Percentiles rank a stretch among this genome's conserved stretches.
Evolutionary conservation across 1,139 yeast species (phyloP).

Genomic region (Geotrichum australiense): DNA sequence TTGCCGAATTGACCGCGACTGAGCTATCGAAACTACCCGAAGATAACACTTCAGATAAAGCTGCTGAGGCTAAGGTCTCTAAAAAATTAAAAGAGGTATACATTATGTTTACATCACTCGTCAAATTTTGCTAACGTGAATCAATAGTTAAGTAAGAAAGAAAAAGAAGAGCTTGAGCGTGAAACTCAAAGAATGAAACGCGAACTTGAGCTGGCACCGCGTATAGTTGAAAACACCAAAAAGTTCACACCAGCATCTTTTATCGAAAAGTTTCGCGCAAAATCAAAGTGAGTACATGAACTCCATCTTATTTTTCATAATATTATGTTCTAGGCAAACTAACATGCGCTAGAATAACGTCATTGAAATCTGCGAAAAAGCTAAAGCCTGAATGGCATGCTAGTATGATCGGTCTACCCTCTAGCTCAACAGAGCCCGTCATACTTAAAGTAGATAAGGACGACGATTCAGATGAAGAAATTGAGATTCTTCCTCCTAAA

Average conservation of each 20-base stretch:
- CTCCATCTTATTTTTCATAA: too few species aligned
- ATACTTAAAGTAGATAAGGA: conserved; percentile 1
- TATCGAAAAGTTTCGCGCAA: conserved; percentile 20
- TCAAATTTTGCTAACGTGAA: background rate
- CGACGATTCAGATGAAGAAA: conserved; percentile 19
- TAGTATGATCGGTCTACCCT: conserved; percentile 5
- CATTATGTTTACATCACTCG: background rate
- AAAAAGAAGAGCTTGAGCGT: conserved; percentile 28
- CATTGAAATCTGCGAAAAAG: too few species aligned
- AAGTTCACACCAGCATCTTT: conserved; percentile 25
- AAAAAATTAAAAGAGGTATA: conserved; percentile 1
- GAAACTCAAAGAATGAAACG: conserved; percentile 31
- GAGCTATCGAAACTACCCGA: too few species aligned
- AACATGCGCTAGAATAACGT: too few species aligned
- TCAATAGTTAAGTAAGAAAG: conserved; percentile 25
- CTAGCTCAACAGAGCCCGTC: conserved; percentile 8
- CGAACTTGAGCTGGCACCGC: conserved; percentile 28
- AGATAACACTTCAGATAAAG: too few species aligned
- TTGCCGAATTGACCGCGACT: background rate
- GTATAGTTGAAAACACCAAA: conserved; percentile 20
- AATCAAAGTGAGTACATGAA: too few species aligned
- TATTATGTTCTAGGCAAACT: too few species aligned
- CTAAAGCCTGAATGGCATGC: conserved; percentile 9
- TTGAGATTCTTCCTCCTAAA: conserved; percentile 26
- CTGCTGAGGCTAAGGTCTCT: background rate